Percentiles rank a stretch among this genome's conserved stretches.
phyloP scores from a whole-genome alignment of 176 grass and related monocot genomes.

The Thalia dealbata region DNA sequence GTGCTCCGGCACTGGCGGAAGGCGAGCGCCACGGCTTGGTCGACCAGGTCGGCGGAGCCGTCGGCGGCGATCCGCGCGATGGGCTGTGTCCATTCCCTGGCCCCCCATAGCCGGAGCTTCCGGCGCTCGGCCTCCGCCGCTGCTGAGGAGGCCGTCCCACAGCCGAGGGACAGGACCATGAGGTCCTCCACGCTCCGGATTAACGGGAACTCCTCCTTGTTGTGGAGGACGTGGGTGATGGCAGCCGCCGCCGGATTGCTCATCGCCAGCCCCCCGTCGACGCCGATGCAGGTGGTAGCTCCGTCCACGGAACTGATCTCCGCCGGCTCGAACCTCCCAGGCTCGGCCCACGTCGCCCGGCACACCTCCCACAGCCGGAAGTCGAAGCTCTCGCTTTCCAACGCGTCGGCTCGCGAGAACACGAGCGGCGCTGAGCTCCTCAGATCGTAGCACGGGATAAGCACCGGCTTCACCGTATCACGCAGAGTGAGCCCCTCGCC shows the following conservation, averaged over 20 bases:
- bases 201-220: constrained; percentile 83
- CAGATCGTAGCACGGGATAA: constrained; percentile 16
- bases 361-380: constrained; percentile 85
- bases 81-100: constrained; percentile 63
- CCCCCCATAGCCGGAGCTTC: constrained; percentile 40
- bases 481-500: background rate
- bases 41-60: constrained; percentile 69
- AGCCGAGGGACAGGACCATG: constrained; percentile 81
- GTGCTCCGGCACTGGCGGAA: constrained; percentile 62
- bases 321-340: constrained; percentile 56
- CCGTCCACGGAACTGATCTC: constrained; percentile 70
- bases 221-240: constrained; percentile 92
- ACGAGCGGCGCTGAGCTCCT: background rate
- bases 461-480: constrained; percentile 13
- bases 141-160: constrained; percentile 23
- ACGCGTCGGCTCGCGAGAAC: constrained; percentile 6
- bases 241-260: constrained; percentile 66
- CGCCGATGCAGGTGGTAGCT: constrained; percentile 44
- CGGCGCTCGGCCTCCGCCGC: constrained; percentile 19
- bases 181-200: constrained; percentile 82
- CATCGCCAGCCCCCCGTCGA: constrained; percentile 71
- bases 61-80: constrained; percentile 74
- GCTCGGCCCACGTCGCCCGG: constrained; percentile 78
- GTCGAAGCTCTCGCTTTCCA: constrained; percentile 57
- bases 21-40: constrained; percentile 85